Percentiles rank a stretch among this genome's conserved stretches.
phyloP scores from a whole-genome alignment of 176 grass and related monocot genomes.

The Oryza coarctata region DNA sequence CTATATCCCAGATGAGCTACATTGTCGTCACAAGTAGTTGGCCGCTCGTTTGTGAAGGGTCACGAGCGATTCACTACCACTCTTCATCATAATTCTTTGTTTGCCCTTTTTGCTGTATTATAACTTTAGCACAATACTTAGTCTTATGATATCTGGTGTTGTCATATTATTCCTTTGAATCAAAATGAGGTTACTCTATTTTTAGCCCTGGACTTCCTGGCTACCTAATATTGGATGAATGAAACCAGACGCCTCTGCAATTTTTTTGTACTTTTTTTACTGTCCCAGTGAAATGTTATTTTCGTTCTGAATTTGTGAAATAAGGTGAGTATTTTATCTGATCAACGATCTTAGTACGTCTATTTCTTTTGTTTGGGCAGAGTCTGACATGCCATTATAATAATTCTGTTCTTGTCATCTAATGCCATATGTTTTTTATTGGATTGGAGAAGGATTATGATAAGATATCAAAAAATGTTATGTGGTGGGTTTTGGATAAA shows the following conservation, averaged over 20 bases:
- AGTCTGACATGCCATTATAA: not conserved
- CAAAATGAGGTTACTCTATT: not conserved
- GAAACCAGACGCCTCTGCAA: not conserved
- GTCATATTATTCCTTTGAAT: not conserved
- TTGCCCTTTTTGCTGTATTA: not conserved
- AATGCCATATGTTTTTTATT: too few species aligned
- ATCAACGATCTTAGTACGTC: not conserved
- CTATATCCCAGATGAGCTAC: not conserved
- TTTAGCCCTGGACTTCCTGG: not conserved
- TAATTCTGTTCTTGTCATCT: not conserved
- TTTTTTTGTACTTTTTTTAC: not conserved
- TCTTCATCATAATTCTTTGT: not conserved
- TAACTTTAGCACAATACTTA: not conserved
- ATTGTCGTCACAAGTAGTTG: not conserved
- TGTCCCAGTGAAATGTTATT: not conserved
- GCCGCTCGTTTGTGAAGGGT: not conserved
- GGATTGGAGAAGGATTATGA: too few species aligned
- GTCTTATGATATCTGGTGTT: not conserved
- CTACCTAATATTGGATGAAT: not conserved
- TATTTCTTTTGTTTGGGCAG: not conserved
- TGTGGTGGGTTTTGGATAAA: too few species aligned
- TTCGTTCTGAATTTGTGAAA: not conserved
- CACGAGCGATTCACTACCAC: not conserved
- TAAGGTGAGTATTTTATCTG: not conserved
- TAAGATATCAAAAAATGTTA: too few species aligned